Evolutionary conservation across 2,329 filamentous ascomycete species (phyloP), one percentile per base, ranked within the genome.

Genomic region (Diaporthe citrichinensis): DNA sequence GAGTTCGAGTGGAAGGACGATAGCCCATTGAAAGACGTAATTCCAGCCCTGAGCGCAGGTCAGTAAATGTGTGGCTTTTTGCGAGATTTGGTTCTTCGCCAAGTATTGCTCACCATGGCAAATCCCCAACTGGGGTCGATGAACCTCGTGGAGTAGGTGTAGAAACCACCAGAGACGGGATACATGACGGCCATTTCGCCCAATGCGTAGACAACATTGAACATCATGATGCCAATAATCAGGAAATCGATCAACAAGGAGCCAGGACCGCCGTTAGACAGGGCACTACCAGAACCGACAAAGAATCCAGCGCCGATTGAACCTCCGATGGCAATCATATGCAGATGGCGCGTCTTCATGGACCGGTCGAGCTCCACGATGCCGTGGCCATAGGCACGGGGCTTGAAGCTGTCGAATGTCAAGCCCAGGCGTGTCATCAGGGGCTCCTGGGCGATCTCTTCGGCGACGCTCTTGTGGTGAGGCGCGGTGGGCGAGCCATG

Each of bases 271-370:
- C 89, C 89, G 34, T 80, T 86, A 76, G 79, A 77, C 17, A 91
- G 83, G 73, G 88, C 88, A 77, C 84, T 81, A 76, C 89, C 89
- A 15, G 88, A 90, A 79, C 90, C 89, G 77, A 92, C 90, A 82
- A 91, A 92, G 85, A 92, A 90, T 83, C 90, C 90, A 76, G 90
- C 90, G 80, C 90, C 90, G 61, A 92, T 92, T 34, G 88, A 89
- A 77, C 88, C 88, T 77, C 88, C 87, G 59, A 89, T 88, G 76
- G 87, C 87, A 79, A 88, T 88, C 87, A 88, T 88, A 82, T 89
- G 86, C 78, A 89, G 81, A 81, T 89, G 87, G 73, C 87, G 84
- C 39, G 85, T 84, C 80, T 88, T 87, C 83, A 89, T 87, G 74
- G 74, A 78, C n/a, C 80, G 78, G 69, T 81, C 81, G 77, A 82